Percentiles rank a stretch among this genome's conserved stretches.
Conservation (phyloP, 2,329 filamentous ascomycete genomes). For the Stemphylium lycopersici region DNA sequence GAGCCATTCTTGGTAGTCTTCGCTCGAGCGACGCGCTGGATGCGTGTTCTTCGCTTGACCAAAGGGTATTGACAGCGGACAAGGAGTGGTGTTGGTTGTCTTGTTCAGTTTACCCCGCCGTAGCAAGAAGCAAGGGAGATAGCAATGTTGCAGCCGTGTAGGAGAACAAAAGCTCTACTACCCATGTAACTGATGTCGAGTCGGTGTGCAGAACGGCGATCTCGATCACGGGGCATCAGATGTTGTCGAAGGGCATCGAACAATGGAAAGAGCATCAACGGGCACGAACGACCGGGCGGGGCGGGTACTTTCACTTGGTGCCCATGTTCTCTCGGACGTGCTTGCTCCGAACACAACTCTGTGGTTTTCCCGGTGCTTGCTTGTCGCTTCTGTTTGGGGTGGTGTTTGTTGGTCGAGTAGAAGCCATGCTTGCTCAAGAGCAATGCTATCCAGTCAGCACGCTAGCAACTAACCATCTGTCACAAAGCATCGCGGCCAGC, state of each 20-base stretch:
- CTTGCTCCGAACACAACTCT: conserved; percentile 1
- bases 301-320: conserved; percentile 21
- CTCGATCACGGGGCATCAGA: conserved; percentile 7
- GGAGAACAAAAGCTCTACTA: not conserved
- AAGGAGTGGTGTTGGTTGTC: not conserved
- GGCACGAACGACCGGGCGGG: conserved; percentile 20
- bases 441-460: conserved; percentile 26
- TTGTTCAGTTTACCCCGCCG: conserved; percentile 12
- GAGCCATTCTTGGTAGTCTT: conserved; percentile 50
- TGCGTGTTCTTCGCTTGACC: conserved; percentile 4
- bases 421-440: conserved; percentile 8
- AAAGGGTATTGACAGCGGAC: not conserved
- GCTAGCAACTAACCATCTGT: conserved; percentile 11
- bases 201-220: conserved; percentile 13
- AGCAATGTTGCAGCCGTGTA: conserved; percentile 3
- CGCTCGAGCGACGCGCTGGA: conserved; percentile 12
- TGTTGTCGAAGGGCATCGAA: conserved; percentile 9
- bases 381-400: conserved; percentile 14
- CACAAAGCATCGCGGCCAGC: not conserved
- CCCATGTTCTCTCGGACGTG: conserved; percentile 13
- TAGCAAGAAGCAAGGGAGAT: not conserved
- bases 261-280: conserved; percentile 15
- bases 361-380: conserved; percentile 15
- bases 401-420: conserved; percentile 25
- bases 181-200: not conserved